These are phyloP conservation scores for Drechslerella stenobrocha DNA, from an alignment of 2,329 filamentous ascomycete genomes.

Conservation along the genomic window DNA sequence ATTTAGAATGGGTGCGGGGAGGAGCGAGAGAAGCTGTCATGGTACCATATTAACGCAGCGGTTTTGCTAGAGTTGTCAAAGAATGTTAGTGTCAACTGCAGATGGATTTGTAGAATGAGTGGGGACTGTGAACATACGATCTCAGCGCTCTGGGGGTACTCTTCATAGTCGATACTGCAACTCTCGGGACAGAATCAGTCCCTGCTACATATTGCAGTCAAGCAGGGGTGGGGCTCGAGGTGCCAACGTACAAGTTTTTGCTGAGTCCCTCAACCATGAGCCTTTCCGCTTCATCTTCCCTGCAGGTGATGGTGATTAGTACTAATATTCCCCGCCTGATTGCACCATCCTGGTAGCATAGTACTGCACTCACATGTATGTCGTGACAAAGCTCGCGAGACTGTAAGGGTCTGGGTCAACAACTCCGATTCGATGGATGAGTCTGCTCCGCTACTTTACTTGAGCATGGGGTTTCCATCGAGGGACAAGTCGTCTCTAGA, in stretches of 20 bases:
- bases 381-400: conserved; percentile 89
- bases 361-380: conserved; percentile 72
- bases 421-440: too few relatives aligned
- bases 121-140: conserved; percentile 57
- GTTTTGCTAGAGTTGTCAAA: conserved; percentile 64
- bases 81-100: neutral
- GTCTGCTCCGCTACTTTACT: conserved; percentile 64
- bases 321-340: too few relatives aligned
- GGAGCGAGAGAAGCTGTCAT: neutral
- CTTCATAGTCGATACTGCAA: conserved; percentile 72
- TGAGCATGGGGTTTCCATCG: conserved; percentile 87
- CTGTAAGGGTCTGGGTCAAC: conserved; percentile 60
- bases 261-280: conserved; percentile 90
- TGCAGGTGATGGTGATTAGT: conserved; percentile 13
- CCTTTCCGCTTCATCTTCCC: conserved; percentile 93
- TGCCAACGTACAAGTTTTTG: conserved; percentile 72
- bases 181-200: neutral
- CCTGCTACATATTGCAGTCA: neutral
- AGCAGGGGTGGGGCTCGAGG: conserved; percentile 53
- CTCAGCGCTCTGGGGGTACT: conserved; percentile 77
- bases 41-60: conserved; percentile 76
- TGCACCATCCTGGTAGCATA: too few relatives aligned
- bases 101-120: neutral
- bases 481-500: conserved; percentile 75
- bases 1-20: conserved; percentile 56